These are phyloP conservation scores for Macrolepiota albuminosa DNA, from an alignment of 768 basidiomycete species.

Conservation along the genomic window DNA sequence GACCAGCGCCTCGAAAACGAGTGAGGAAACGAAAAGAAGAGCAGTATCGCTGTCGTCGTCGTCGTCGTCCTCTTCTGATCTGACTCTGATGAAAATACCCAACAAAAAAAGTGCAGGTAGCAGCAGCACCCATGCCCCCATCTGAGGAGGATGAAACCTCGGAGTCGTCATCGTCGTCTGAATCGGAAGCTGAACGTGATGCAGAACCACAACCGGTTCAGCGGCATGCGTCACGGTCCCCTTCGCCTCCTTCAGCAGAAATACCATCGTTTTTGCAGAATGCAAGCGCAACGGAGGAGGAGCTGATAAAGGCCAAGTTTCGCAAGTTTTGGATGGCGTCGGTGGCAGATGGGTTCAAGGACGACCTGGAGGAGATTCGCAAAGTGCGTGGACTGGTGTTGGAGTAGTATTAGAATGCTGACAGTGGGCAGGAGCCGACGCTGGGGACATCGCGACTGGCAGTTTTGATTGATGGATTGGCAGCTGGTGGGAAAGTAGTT, in stretches of 20 bases:
- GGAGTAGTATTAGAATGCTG: neutral
- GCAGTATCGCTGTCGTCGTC: slow-evolving; percentile 38
- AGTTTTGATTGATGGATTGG: slow-evolving; percentile 78
- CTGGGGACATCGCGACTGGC: slow-evolving; percentile 64
- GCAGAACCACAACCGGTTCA: slow-evolving; percentile 12
- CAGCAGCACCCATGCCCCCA: neutral
- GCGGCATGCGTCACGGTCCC: slow-evolving; percentile 32
- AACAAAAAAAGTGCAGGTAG: slow-evolving; percentile 8
- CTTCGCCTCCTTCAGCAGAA: slow-evolving; percentile 38
- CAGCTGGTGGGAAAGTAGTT: slow-evolving; percentile 74
- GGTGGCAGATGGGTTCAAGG: slow-evolving; percentile 75
- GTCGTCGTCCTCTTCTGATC: slow-evolving; percentile 31
- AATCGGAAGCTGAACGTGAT: slow-evolving; percentile 6
- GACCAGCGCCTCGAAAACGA: slow-evolving; percentile 37
- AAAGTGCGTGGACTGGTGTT: slow-evolving; percentile 41
- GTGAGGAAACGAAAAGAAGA: slow-evolving; percentile 53
- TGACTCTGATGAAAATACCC: slow-evolving; percentile 5
- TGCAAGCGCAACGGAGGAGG: slow-evolving; percentile 30
- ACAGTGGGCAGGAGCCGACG: slow-evolving; percentile 47
- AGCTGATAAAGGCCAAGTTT: slow-evolving; percentile 60
- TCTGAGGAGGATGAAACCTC: slow-evolving; percentile 17
- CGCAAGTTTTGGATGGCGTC: slow-evolving; percentile 85
- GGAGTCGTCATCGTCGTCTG: slow-evolving; percentile 21
- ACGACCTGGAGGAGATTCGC: slow-evolving; percentile 79
- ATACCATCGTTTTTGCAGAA: slow-evolving; percentile 58